These are phyloP conservation scores for Emmonsiellopsis sp. DNA, from an alignment of 2,329 filamentous ascomycete species.

Conservation along the genomic window DNA sequence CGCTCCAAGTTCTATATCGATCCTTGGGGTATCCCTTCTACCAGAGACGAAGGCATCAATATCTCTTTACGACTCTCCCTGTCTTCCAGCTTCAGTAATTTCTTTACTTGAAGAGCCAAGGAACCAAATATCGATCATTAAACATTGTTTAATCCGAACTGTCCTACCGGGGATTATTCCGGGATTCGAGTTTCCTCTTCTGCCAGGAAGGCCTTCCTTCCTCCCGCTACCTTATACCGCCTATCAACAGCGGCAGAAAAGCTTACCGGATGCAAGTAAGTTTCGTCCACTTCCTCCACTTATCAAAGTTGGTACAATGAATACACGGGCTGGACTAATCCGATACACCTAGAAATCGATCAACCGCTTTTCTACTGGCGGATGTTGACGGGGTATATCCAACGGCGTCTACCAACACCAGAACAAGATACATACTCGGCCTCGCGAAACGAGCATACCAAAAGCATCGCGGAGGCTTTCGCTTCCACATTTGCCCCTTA, in stretches of 20 bases:
- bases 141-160: constrained; percentile 14
- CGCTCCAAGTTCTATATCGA: constrained; percentile 1
- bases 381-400: constrained; percentile 20
- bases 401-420: neutral
- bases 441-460: constrained; percentile 5
- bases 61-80: constrained; percentile 14
- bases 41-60: constrained; percentile 4
- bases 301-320: neutral
- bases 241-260: neutral
- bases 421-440: neutral
- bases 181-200: neutral
- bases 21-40: neutral
- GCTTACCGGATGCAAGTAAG: constrained; percentile 6
- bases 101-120: constrained; percentile 10
- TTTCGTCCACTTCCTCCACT: neutral
- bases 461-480: constrained; percentile 8
- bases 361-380: constrained; percentile 20
- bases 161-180: constrained; percentile 15
- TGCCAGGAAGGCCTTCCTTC: constrained; percentile 2
- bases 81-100: constrained; percentile 11
- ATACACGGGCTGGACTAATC: constrained; percentile 1
- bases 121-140: constrained; percentile 12
- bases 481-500: constrained; percentile 16
- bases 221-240: constrained; percentile 5
- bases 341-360: constrained; percentile 7